phyloP scores from a whole-genome alignment of 192 early-diverging fungal species.

The Gigaspora rosea region DNA sequence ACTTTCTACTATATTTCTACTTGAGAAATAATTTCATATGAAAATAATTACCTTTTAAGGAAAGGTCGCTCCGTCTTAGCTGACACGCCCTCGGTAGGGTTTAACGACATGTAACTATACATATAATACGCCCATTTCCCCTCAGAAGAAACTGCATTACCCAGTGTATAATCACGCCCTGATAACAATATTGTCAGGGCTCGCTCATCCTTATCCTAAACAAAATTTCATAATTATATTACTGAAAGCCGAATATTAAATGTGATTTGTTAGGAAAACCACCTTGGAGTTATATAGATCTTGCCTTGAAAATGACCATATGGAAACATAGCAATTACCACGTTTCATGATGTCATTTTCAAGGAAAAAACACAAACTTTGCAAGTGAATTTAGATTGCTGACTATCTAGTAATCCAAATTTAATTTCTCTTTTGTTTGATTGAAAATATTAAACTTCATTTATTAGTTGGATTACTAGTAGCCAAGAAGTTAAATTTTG shows the following conservation, averaged over 20 bases:
- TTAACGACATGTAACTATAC: conserved; percentile 89
- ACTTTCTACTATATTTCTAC: too few species aligned
- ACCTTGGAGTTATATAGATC: too few species aligned
- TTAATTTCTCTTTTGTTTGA: too few species aligned
- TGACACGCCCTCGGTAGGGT: conserved; percentile 77
- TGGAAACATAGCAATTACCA: too few species aligned
- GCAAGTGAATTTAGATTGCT: too few species aligned
- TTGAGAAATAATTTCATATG: conserved; percentile 4
- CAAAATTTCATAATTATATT: neutral
- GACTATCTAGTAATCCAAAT: too few species aligned
- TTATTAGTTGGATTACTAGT: too few species aligned
- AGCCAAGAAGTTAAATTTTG: neutral
- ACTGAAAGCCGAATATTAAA: neutral
- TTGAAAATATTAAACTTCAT: too few species aligned
- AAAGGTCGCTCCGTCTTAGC: conserved; percentile 69
- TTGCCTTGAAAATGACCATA: too few species aligned
- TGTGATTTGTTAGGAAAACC: too few species aligned
- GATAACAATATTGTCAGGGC: conserved; percentile 80
- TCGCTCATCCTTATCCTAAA: conserved; percentile 52
- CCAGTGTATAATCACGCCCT: conserved; percentile 85
- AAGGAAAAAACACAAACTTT: too few species aligned
- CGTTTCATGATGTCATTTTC: too few species aligned
- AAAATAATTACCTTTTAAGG: conserved; percentile 55
- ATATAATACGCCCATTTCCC: conserved; percentile 97
- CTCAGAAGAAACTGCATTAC: conserved; percentile 79